Base-by-base conservation (phyloP, 2,329 filamentous ascomycete species). In the Xylaria sp. region DNA sequence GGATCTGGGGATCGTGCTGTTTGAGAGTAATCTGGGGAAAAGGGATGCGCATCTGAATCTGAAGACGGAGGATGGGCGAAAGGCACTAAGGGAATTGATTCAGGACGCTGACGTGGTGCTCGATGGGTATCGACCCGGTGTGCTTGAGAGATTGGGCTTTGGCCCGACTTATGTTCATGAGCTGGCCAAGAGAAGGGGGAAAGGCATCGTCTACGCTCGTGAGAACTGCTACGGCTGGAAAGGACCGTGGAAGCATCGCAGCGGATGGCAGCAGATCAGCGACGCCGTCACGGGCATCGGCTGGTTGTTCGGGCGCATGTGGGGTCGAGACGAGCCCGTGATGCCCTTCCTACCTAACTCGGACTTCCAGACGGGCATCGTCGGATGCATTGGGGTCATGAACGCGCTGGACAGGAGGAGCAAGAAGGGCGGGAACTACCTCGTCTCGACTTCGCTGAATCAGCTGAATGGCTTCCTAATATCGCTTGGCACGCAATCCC, bases 171-270 rank as follows among this genome's bases (percentile, higher is more conserved):
- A 71, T 12, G 73, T 75, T 8, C 75, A 71, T 55, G 76, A 74
- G 46, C 58, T 76, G 6, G 76, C 75, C 0, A 69, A 66, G 55
- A 61, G 74, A 54, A 67, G 77, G 5, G 77, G 77, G 0, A 72
- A 67, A 48, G 77, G 77, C 13, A 71, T 81, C 31, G 74, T 80
- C 3, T 79, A 80, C 62, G 74, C 76, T 13, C 76, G 78, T 15
- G 79, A 80, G 68, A 80, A 80, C 66, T 81, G 79, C 72, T 78
- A 80, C 39, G 79, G 79, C 0, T 80, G 78, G 74, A 76, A 78
- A 10, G 79, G 79, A 0, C 78, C 78, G 6, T 76, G 75, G 70
- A 70, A 64, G 13, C 70, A 77, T 15, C 77, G 79, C 2, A 78
- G 77, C 28, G 79, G 79, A 1, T 81, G 79, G 79, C 79, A 78